Evolutionary conservation across 2,329 filamentous ascomycete genomes (phyloP), one percentile per base, ranked within the genome.

Genomic region (Fusarium luffae): DNA sequence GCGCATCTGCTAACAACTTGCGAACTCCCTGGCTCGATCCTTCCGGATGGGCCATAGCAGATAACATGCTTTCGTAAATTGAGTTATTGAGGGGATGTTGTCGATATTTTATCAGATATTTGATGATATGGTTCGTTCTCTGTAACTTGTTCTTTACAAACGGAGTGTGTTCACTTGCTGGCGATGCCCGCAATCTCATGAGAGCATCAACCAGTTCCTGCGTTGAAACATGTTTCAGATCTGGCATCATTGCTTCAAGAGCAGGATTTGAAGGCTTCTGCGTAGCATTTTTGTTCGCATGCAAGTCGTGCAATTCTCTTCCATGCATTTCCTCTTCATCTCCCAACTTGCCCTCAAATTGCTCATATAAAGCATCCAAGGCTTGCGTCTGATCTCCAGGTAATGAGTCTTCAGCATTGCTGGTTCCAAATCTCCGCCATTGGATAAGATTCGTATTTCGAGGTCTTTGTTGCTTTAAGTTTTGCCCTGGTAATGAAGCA

Each of bases 61-160:
- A 84, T 72, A 97, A 89, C 54, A 97, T 81, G 16, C 90, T 89
- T 72, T 93, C 89, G 78, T 96, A 98, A 52, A 93, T 81, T 55
- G 85, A 81, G 4, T 83, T 74, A 71, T 86, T 88, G 4, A 88
- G 88, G 52, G 78, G 76, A 73, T 90, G 85, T 3, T 81, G 77
- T 18, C 88, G 83, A n/a, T 84, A 80, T 43, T 79, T 79, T 14
- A 94, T 78, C 30, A 94, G 81, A 62, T 88, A 85, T 48, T 85
- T 83, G 16, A 91, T 86, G 10, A 91, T 70, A 40, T 72, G 72
- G 5, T 78, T 54, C 16, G 80, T 78, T n/a, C 77, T 75, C 37
- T 54, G 58, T 66, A 77, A 73, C 16, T 72, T 70, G 42, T 77
- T 68, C 10, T 73, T 59, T 8, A 75, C 54, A 28, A 72, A 61